Evolutionary conservation across 495 filamentous ascomycete genomes (phyloP), one percentile per base, ranked within the genome.

Genomic region (Podospora pseudopauciseta): DNA sequence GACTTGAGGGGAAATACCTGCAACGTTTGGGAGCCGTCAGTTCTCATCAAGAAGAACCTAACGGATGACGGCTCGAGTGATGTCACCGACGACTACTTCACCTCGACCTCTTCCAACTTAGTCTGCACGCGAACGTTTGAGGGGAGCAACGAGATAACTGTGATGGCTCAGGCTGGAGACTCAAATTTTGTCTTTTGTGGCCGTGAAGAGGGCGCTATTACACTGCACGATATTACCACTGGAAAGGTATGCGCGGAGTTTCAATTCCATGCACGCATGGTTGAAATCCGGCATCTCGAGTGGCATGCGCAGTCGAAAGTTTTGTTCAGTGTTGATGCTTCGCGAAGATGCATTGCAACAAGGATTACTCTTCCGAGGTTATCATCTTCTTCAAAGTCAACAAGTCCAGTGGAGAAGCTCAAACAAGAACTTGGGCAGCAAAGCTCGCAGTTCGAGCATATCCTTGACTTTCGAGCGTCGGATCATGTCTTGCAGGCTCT

Each of bases 1-100:
- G 67, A 71, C 32, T 49, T 75, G 28, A 20, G 69, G 6, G 71
- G 68, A 13, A 65, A 64, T 15, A 64, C 65, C 1, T 71, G 69
- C 59, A 75, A 71, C 49, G 67, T 73, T 3, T 75, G 71, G 73
- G 71, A 75, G 60, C 73, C 73, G 5, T 56, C 68, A 20, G 64
- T 66, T 13, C 65, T 75, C 11, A 65, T 75, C 60, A 68, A 67
- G 39, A 71, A 70, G 54, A 71, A 70, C 60, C 5, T 66, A 34
- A 54, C 62, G 5, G 72, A 74, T 57, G 72, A 74, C 32, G 68
- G 56, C 44, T 72, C 72, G 30, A 74, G 68, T 32, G 67, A 76
- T 57, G 67, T 70, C 18, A 49, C 63, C 0, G 70, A 65, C 63
- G 71, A 75, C 27, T 70, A 68, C 65, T 49, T 67, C 60, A 61